Conservation (phyloP, 2,329 filamentous ascomycete species). For the Parastagonospora avenae region DNA sequence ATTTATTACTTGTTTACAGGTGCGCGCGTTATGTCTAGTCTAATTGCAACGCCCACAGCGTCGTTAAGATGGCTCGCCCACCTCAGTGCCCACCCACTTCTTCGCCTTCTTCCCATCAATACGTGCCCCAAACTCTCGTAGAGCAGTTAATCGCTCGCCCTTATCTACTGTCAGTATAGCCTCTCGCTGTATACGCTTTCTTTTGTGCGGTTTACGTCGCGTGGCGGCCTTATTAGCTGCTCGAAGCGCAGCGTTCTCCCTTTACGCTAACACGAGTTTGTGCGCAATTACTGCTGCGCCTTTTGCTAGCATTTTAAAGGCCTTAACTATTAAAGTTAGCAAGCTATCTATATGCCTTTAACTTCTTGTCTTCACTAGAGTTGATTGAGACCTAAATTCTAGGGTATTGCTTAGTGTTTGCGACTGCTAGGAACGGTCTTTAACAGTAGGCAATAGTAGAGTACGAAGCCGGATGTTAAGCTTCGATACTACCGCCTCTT, state of each 20-base stretch:
- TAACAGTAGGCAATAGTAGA: conserved; percentile 10
- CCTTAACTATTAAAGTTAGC: conserved; percentile 6
- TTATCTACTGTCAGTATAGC: neutral
- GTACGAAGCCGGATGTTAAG: conserved; percentile 29
- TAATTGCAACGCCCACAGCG: too few species aligned
- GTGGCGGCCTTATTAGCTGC: neutral
- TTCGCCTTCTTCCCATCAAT: too few species aligned
- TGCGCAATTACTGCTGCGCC: neutral
- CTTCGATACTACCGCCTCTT: conserved; percentile 35
- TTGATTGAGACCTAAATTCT: conserved; percentile 14
- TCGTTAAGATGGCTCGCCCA: too few species aligned
- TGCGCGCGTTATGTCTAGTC: too few species aligned
- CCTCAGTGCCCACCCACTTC: too few species aligned
- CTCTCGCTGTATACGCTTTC: conserved; percentile 3
- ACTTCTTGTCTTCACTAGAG: too few species aligned
- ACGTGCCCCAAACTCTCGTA: too few species aligned
- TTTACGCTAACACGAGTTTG: conserved; percentile 2
- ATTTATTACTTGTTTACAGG: too few species aligned
- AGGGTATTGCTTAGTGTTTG: conserved; percentile 19
- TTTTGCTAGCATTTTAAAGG: conserved; percentile 6
- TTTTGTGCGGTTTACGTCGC: conserved; percentile 6
- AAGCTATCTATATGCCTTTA: conserved; percentile 6
- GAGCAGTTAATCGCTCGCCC: neutral
- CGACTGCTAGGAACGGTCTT: conserved; percentile 14
- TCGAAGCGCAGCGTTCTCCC: conserved; percentile 7